These are phyloP conservation scores for Capsicum pubescens DNA, from an alignment of 257 asterid species.

Conservation along the genomic window DNA sequence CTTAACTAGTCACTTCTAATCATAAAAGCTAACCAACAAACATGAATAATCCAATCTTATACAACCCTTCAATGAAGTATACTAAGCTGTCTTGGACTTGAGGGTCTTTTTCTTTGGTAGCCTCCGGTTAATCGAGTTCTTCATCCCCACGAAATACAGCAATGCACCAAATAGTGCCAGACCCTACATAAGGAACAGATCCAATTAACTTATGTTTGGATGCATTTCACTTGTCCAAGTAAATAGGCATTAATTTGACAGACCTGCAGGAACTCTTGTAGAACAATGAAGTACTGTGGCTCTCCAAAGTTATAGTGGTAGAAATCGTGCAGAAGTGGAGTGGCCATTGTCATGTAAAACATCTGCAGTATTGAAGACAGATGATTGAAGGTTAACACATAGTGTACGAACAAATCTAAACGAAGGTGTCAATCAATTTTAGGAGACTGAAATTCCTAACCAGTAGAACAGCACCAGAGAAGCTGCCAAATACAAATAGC, in stretches of 20 bases:
- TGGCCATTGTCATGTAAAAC: slow-evolving; percentile 57
- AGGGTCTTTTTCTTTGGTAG: slow-evolving; percentile 62
- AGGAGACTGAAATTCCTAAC: slow-evolving; percentile 47
- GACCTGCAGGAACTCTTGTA: slow-evolving; percentile 82
- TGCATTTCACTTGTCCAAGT: slow-evolving; percentile 15
- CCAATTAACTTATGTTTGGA: background rate
- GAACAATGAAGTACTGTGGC: slow-evolving; percentile 50
- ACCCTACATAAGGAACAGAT: slow-evolving; percentile 47
- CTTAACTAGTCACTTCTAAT: slow-evolving; percentile 22
- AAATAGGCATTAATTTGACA: background rate
- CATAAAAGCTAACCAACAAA: slow-evolving; percentile 17
- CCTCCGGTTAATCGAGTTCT: slow-evolving; percentile 63
- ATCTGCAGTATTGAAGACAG: slow-evolving; percentile 56
- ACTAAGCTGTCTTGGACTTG: slow-evolving; percentile 70
- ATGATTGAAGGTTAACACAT: background rate
- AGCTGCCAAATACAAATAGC: slow-evolving; percentile 80
- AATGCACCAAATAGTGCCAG: slow-evolving; percentile 71
- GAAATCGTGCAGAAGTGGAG: slow-evolving; percentile 72
- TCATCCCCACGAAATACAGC: slow-evolving; percentile 84
- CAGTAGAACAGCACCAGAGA: slow-evolving; percentile 77
- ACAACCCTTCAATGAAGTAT: slow-evolving; percentile 19
- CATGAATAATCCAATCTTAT: slow-evolving; percentile 34
- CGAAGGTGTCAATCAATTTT: background rate
- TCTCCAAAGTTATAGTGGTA: slow-evolving; percentile 57
- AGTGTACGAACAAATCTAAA: slow-evolving; percentile 15